Conservation (phyloP, 1,139 yeast species). For the Yamadazyma triangularis region DNA sequence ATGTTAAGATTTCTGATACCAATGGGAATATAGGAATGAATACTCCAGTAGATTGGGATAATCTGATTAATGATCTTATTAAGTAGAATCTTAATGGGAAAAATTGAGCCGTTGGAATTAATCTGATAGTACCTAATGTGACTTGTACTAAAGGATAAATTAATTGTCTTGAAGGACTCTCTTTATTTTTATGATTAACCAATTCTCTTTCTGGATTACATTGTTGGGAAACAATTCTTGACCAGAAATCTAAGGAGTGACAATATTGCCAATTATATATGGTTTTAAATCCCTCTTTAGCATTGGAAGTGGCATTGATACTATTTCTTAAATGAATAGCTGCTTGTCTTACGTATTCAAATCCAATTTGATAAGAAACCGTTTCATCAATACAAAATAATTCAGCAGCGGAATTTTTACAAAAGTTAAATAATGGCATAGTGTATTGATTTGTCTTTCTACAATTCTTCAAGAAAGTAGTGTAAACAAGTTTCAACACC, state of each 20-base stretch:
- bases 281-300: constrained; percentile 55
- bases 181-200: constrained; percentile 42
- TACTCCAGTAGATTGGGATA: constrained; percentile 84
- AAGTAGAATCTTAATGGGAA: constrained; percentile 92
- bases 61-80: constrained; percentile 72
- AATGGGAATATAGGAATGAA: constrained; percentile 90
- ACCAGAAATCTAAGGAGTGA: constrained; percentile 96
- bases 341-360: constrained; percentile 87
- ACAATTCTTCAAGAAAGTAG: constrained; percentile 74
- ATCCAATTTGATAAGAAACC: constrained; percentile 82
- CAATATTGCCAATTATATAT: constrained; percentile 96
- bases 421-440: constrained; percentile 81
- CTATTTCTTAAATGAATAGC: constrained; percentile 90
- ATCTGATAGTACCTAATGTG: constrained; percentile 82
- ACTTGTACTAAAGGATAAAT: constrained; percentile 96
- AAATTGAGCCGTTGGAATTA: constrained; percentile 91
- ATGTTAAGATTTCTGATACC: constrained; percentile 73
- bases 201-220: constrained; percentile 60
- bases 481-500: constrained; percentile 68
- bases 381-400: constrained; percentile 71
- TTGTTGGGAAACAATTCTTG: constrained; percentile 72
- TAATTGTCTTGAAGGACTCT: constrained; percentile 74
- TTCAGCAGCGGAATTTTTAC: constrained; percentile 85
- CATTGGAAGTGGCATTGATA: constrained; percentile 64
- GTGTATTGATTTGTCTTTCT: constrained; percentile 82